Evolutionary conservation across 768 basidiomycete genomes (phyloP), one percentile per base, ranked within the genome.

Genomic region (Crassisporium funariophilum): DNA sequence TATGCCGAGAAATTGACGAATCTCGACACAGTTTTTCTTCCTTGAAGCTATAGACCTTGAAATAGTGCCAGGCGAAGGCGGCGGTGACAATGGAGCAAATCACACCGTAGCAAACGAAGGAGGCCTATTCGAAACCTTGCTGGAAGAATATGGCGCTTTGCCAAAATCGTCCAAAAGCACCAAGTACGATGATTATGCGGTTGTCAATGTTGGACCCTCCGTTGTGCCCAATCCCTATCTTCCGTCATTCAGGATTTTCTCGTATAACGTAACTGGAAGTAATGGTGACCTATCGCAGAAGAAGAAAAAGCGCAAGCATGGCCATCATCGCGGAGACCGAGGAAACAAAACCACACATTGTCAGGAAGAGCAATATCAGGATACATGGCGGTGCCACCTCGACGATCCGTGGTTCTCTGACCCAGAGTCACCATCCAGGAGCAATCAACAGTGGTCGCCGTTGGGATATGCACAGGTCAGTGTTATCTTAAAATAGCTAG

Each of bases 191-290:
- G 74, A 86, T 50, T 91, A 85, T 57, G 81, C 81, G 3, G 82
- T 89, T 25, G 77, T 92, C 51, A 92, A 90, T 61, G 86, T 91
- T 20, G 78, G 79, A 25, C 88, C 93, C 4, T 80, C 88, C 24
- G 82, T 93, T 16, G 86, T 94, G 45, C 91, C 92, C n/a, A 91
- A 91, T 47, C 84, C 84, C 13, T 97, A 88, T 68, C 65, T 88
- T 38, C 91, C 94, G 3, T 78, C 84, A 12, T 82, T 94, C 58
- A 73, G 92, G 54, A 75, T 94, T 10, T 95, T 83, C 68, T 73
- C 82, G 55, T 95, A 92, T 75, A 95, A 95, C 62, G 71, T 79
- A 17, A 82, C 84, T 1, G 79, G 69, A 35, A 54, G 35, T 8
- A 41, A 52, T 27, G 31, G 19, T 24, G 34, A 41, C 38, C 54